Percentiles rank a stretch among this genome's conserved stretches.
phyloP scores from a whole-genome alignment of 768 basidiomycete genomes.

The Cystobasidiopsis lactophilus region DNA sequence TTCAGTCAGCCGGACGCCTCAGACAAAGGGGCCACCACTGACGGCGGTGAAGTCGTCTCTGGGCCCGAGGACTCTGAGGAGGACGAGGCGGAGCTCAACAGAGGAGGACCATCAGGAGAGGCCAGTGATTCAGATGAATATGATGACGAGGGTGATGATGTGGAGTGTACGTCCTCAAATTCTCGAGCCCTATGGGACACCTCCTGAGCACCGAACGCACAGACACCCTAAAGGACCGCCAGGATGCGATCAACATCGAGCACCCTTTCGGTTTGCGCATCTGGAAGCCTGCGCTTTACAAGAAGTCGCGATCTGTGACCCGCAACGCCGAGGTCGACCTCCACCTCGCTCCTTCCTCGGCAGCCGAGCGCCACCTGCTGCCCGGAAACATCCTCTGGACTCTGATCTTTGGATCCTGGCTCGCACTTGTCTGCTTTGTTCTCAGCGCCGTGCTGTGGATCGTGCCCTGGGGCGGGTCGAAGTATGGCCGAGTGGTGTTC shows the following conservation, averaged over 20 bases:
- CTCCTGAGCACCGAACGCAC: background rate
- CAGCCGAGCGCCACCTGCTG: constrained; percentile 74
- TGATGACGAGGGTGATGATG: constrained; percentile 16
- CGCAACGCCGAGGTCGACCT: constrained; percentile 87
- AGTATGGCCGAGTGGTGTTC: constrained; percentile 63
- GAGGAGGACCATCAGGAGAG: background rate
- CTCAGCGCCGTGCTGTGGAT: constrained; percentile 46
- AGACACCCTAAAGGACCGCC: constrained; percentile 67
- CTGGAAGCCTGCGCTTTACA: constrained; percentile 98
- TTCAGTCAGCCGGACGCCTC: background rate
- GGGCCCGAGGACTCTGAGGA: constrained; percentile 1
- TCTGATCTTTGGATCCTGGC: constrained; percentile 79
- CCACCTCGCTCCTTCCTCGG: constrained; percentile 74
- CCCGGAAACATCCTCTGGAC: constrained; percentile 91
- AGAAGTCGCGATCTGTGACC: constrained; percentile 87
- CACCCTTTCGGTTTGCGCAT: constrained; percentile 98
- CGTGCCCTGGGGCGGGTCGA: constrained; percentile 57
- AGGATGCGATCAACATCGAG: constrained; percentile 88
- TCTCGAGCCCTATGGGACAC: background rate
- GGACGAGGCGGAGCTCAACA: constrained; percentile 7
- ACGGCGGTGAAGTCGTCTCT: background rate
- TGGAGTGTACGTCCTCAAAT: background rate
- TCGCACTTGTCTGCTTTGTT: constrained; percentile 46
- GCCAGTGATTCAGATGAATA: constrained; percentile 11
- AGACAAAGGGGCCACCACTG: background rate